Percentiles rank a stretch among this genome's conserved stretches.
phyloP scores from a whole-genome alignment of 805 yeast genomes.

The Starmerella stigmatis region DNA sequence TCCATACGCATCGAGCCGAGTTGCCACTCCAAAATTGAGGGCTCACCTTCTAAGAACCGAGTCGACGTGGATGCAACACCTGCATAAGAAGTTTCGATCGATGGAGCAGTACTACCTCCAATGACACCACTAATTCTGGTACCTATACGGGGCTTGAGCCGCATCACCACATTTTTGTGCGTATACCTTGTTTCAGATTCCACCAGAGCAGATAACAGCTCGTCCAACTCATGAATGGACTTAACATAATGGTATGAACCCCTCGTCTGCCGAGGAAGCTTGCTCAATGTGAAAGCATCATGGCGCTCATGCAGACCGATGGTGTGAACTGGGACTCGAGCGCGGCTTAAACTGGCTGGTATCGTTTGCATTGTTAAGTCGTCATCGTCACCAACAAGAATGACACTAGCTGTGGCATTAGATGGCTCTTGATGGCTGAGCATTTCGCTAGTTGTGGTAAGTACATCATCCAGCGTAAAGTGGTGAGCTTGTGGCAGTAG shows the following conservation, averaged over 20 bases:
- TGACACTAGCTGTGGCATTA: conserved; percentile 3
- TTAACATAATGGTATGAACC: conserved; percentile 9
- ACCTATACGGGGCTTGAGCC: conserved; percentile 8
- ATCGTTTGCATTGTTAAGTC: not conserved
- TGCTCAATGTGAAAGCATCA: conserved; percentile 4
- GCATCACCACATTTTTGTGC: not conserved
- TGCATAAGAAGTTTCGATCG: not conserved
- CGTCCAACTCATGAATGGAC: not conserved
- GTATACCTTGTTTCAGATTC: conserved; percentile 5
- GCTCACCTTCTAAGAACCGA: not conserved
- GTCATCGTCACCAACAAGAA: conserved; percentile 1
- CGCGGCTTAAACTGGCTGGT: not conserved
- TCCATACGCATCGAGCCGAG: not conserved
- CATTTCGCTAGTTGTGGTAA: not conserved
- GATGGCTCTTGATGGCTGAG: not conserved
- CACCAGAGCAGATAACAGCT: not conserved
- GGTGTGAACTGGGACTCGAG: conserved; percentile 1
- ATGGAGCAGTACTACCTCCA: not conserved
- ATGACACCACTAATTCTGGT: not conserved
- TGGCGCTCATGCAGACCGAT: conserved; percentile 1
- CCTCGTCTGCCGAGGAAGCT: conserved; percentile 3
- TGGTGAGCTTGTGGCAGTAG: not conserved
- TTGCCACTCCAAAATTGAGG: not conserved
- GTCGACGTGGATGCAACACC: not conserved
- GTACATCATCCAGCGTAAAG: not conserved